Percentiles rank a stretch among this genome's conserved stretches.
These are phyloP conservation scores for Aschersonia sp. DNA, from an alignment of 2,329 filamentous ascomycete genomes.

Conservation along the genomic window DNA sequence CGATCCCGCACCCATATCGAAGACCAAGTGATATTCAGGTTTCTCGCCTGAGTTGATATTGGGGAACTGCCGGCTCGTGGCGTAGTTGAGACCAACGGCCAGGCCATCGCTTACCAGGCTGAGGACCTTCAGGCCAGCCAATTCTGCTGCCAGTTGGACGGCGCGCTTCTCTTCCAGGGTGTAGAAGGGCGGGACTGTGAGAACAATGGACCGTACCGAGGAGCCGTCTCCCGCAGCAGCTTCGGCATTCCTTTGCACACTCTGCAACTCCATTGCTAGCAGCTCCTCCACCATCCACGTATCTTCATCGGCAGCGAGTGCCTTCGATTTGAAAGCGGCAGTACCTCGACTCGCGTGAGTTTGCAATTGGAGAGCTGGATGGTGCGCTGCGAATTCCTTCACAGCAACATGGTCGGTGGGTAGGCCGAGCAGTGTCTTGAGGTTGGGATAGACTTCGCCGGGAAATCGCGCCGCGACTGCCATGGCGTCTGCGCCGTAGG, in stretches of 20 bases:
- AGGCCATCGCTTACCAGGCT: conserved; percentile 78
- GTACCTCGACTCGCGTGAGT: conserved; percentile 47
- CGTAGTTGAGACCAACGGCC: conserved; percentile 90
- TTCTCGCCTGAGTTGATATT: conserved; percentile 68
- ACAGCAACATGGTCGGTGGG: conserved; percentile 45
- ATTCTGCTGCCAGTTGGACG: conserved; percentile 66
- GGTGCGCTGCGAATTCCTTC: conserved; percentile 56
- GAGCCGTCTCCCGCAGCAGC: conserved; percentile 61
- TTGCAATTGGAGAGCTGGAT: conserved; percentile 64
- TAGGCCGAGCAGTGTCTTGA: conserved; percentile 82
- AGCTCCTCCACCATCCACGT: conserved; percentile 78
- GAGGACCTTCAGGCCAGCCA: conserved; percentile 78
- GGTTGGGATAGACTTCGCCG: conserved; percentile 83
- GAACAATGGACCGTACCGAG: conserved; percentile 64
- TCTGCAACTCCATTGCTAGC: conserved; percentile 90
- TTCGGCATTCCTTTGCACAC: conserved; percentile 80
- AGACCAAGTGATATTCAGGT: conserved; percentile 84
- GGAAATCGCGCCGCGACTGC: conserved; percentile 79
- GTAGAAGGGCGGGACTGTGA: conserved; percentile 84
- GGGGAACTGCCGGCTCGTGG: conserved; percentile 79
- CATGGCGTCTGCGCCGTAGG: conserved; percentile 84
- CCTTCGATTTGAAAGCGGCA: conserved; percentile 67
- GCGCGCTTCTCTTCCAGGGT: conserved; percentile 82
- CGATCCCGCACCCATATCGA: conserved; percentile 95
- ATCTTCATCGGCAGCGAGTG: conserved; percentile 46